Percentiles rank a stretch among this genome's conserved stretches.
Evolutionary conservation across 2,329 filamentous ascomycete genomes (phyloP).

Genomic region (Hyphodiscus sp.): DNA sequence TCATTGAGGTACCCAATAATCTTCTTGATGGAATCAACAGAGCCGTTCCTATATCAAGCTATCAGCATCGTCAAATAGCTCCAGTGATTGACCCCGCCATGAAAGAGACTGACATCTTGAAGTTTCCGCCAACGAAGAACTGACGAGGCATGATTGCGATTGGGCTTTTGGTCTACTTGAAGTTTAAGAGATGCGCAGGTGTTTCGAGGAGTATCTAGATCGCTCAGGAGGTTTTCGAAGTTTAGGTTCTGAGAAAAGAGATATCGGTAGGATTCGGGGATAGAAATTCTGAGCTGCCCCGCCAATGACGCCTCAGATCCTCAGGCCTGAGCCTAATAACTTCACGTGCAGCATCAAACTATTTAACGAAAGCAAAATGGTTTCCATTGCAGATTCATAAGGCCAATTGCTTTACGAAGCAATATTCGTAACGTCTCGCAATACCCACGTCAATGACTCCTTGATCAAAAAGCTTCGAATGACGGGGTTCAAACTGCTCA

Average conservation of each 20-base stretch:
- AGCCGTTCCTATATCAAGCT: conserved; percentile 72
- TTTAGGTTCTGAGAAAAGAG: background rate
- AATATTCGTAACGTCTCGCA: no score
- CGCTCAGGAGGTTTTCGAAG: background rate
- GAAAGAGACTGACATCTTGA: conserved; percentile 76
- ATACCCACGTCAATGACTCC: no score
- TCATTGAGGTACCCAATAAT: conserved; percentile 88
- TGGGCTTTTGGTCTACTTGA: conserved; percentile 2
- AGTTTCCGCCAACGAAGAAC: conserved; percentile 98
- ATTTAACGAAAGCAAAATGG: background rate
- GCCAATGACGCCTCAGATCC: background rate
- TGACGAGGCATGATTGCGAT: conserved; percentile 69
- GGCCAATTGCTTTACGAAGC: background rate
- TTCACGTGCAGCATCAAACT: background rate
- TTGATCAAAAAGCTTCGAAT: no score
- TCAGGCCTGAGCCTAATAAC: background rate
- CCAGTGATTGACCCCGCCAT: background rate
- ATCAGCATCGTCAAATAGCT: conserved; percentile 10
- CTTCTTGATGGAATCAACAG: conserved; percentile 78
- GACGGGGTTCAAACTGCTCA: no score
- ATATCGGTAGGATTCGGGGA: background rate
- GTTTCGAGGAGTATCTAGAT: background rate
- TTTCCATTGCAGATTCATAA: background rate
- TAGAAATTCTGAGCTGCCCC: background rate
- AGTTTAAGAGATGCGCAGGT: conserved; percentile 1